Base-by-base conservation (phyloP, 352 stramenopile species). In the Elongisporangium senticosum region DNA sequence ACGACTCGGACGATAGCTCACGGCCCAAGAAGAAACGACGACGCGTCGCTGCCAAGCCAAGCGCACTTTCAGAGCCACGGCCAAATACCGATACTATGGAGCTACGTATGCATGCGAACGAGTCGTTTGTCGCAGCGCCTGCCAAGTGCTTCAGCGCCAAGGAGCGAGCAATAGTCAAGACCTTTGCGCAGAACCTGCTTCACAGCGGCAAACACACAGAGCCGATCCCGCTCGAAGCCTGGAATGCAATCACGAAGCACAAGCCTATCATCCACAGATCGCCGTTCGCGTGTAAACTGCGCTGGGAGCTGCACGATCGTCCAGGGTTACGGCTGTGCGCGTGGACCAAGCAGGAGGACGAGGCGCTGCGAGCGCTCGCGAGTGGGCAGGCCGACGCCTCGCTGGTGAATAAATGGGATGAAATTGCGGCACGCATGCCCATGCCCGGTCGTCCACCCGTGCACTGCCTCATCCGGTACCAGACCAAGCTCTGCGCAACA, bases 211-310 rank as follows among this genome's bases (percentile, higher is more conserved):
- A 61, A 55, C 33, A 70, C 55, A 69, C 7, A 33, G 21, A 6
- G 7, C 22, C 21, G 20, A 72, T 86, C 14, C 67, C 77, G 22
- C 61, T 89, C 28, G 40, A 69, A 39, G 71, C 62, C 53, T 89
- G 79, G 79, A 84, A 86, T n/a, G 20, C 19, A 1, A 72, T 81
- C 6, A 54, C 63, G 8, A 69, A 63, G 65, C 68, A 77, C 23
- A 68, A 64, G 0, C 64, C 53, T 24, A 62, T 69, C 13, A 77
- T 90, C 55, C 75, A 87, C 28, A 75, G 82, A 24, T 78, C 82
- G 3, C 70, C 76, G 2, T 91, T 89, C 54, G 70, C 77, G 28
- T 91, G 82, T 50, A 89, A 89, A 50, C 58, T 89, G n/a, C 83
- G 78, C 61, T 91, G 77, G 63, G 78, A 90, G 17, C 64, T 91